These are phyloP conservation scores for Colletotrichum coccodes DNA, from an alignment of 2,329 filamentous ascomycete species.

Conservation along the genomic window DNA sequence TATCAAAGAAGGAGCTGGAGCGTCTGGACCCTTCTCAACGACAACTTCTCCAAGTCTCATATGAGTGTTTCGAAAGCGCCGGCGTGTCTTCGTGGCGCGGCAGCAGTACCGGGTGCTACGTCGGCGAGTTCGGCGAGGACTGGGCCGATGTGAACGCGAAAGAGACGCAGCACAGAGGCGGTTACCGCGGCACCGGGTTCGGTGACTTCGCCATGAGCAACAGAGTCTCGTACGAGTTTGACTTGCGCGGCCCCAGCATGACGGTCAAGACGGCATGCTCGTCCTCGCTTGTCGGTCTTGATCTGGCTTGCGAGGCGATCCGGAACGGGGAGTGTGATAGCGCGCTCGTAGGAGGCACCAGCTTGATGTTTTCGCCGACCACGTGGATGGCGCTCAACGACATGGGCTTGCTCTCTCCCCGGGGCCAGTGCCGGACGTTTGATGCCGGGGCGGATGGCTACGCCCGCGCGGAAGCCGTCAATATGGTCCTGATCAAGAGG, in stretches of 20 bases:
- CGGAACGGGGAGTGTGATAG: constrained; percentile 24
- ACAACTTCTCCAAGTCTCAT: constrained; percentile 42
- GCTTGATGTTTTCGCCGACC: constrained; percentile 40
- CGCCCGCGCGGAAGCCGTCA: constrained; percentile 53
- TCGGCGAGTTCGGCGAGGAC: constrained; percentile 40
- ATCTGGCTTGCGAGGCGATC: constrained; percentile 37
- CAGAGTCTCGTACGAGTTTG: constrained; percentile 29
- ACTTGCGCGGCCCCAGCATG: constrained; percentile 35
- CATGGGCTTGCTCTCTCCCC: constrained; percentile 30
- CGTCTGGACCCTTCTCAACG: background rate
- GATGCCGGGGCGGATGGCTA: constrained; percentile 53
- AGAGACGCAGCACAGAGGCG: constrained; percentile 23
- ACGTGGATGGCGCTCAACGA: constrained; percentile 27
- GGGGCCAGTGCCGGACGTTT: constrained; percentile 37
- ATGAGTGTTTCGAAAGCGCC: constrained; percentile 42
- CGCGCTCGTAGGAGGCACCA: constrained; percentile 39
- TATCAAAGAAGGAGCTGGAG: background rate
- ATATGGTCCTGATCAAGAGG: constrained; percentile 51
- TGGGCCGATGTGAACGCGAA: constrained; percentile 36
- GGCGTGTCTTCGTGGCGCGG: constrained; percentile 40
- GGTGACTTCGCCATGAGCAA: constrained; percentile 37
- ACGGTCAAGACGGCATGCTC: constrained; percentile 42
- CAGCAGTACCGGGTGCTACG: constrained; percentile 38
- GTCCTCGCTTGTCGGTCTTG: constrained; percentile 35
- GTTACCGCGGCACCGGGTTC: constrained; percentile 31